Percentiles rank a stretch among this genome's conserved stretches.
Evolutionary conservation across 1,284 basidiomycete species (phyloP).

Genomic region (Trichosporon faecale): DNA sequence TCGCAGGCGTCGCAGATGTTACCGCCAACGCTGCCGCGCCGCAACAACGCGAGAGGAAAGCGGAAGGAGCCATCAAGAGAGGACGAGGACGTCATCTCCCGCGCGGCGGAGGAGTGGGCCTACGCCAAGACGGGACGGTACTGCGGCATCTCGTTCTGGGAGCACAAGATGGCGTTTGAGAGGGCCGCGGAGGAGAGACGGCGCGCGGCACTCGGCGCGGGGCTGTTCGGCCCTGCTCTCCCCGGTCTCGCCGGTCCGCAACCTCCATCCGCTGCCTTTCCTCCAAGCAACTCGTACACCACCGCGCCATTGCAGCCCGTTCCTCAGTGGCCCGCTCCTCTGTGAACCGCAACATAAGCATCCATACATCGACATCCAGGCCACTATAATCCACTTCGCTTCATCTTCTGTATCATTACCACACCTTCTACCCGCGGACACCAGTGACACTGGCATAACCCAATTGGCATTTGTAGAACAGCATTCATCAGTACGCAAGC

Average conservation of each 20-base stretch:
- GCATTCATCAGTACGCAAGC: too few species aligned
- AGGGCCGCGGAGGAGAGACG: not conserved
- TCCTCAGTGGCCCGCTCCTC: too few species aligned
- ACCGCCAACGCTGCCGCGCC: not conserved
- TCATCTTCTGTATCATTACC: not conserved
- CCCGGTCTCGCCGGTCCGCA: not conserved
- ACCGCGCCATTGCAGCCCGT: too few species aligned
- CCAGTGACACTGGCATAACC: too few species aligned
- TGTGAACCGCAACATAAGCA: too few species aligned
- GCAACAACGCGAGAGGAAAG: not conserved
- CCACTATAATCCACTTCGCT: too few species aligned
- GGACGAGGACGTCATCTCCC: not conserved
- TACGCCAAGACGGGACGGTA: slow-evolving; percentile 2
- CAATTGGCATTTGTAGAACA: too few species aligned
- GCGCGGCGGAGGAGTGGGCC: not conserved
- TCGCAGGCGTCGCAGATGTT: not conserved
- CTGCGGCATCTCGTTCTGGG: slow-evolving; percentile 6
- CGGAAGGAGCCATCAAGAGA: not conserved
- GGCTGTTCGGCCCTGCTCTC: not conserved
- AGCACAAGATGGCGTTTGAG: slow-evolving; percentile 7
- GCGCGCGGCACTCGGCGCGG: not conserved
- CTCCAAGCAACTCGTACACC: too few species aligned
- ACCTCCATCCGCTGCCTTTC: too few species aligned
- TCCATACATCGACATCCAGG: not conserved
- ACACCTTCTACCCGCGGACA: not conserved